Evolutionary conservation across 441 rosid species (phyloP), one percentile per base, ranked within the genome.

Genomic region (Viola pubescens): DNA sequence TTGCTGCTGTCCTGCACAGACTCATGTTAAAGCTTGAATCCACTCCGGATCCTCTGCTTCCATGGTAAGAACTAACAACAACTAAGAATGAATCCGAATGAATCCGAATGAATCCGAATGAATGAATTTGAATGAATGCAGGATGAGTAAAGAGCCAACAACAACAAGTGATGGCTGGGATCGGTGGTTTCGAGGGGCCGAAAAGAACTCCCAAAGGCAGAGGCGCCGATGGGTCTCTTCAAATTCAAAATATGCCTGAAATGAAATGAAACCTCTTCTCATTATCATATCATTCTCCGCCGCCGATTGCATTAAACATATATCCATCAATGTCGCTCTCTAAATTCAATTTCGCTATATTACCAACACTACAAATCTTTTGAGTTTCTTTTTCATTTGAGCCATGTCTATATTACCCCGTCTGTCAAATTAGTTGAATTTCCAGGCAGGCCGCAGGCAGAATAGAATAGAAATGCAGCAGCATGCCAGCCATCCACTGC

Each of bases 141-240:
- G n/a, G 5, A 65, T 62, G 44, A 64, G 42, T 11, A 56, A 10
- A 60, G 66, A 61, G 4, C 73, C 73, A 1, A 14, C 37, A 5
- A 26, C 73, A 1, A 14, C 13, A 46, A 48, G 54, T 39, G 61
- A 11, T 44, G 43, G 44, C 37, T 64, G 73, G 69, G 59, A 70
- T 9, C 59, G 73, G 42, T 70, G 73, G 69, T 70, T 64, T 40
- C 41, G 37, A 54, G 69, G 61, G 12, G 19, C 64, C 37, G 57
- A 62, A 45, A 26, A 46, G 4, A 53, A 54, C 61, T 41, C 58
- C 12, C 54, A 69, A 6, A 60, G 46, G 41, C 61, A 65, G 19
- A 55, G 73, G 73, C 42, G 63, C 52, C 58, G 34, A 26, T 26
- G 34, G 34, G 34, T 26, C 34, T 26, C 34, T 26, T 26, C 34